Conservation (phyloP, 768 basidiomycete species). For the Collybiopsis luxurians region DNA sequence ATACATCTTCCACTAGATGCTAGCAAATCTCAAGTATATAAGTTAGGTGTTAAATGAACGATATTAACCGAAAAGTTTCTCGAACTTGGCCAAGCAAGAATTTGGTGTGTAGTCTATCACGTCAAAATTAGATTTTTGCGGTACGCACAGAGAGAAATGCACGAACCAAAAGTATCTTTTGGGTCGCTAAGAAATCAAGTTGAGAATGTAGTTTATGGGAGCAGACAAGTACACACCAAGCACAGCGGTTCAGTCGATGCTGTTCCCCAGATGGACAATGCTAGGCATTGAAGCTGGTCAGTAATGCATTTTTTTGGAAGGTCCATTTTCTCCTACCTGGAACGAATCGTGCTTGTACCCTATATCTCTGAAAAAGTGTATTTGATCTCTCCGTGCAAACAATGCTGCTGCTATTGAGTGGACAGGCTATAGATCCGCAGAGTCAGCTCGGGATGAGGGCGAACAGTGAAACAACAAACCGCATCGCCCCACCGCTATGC, state of each 20-base stretch:
- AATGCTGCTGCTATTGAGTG: slow-evolving; percentile 65
- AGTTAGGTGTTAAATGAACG: background rate
- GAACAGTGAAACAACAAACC: background rate
- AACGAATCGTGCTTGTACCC: slow-evolving; percentile 82
- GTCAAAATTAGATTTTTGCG: no score
- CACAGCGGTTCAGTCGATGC: slow-evolving; percentile 62
- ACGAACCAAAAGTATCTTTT: slow-evolving; percentile 66
- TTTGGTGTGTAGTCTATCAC: slow-evolving; percentile 36
- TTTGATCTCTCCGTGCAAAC: slow-evolving; percentile 68
- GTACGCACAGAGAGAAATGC: background rate
- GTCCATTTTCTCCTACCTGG: slow-evolving; percentile 27
- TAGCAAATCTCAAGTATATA: no score
- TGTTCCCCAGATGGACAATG: slow-evolving; percentile 62
- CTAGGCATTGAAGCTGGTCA: background rate
- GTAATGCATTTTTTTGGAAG: no score
- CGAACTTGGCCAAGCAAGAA: slow-evolving; percentile 39
- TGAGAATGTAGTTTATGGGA: no score
- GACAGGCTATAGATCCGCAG: background rate
- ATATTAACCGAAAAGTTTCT: slow-evolving; percentile 28
- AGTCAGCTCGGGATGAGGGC: background rate
- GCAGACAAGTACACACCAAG: slow-evolving; percentile 28
- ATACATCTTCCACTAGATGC: no score
- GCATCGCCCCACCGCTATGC: slow-evolving; percentile 80
- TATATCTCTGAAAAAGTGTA: slow-evolving; percentile 83
- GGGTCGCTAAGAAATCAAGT: slow-evolving; percentile 40